Percentiles rank a stretch among this genome's conserved stretches.
Evolutionary conservation across 257 asterid genomes (phyloP).

Genomic region (Ajuga chamaepitys): DNA sequence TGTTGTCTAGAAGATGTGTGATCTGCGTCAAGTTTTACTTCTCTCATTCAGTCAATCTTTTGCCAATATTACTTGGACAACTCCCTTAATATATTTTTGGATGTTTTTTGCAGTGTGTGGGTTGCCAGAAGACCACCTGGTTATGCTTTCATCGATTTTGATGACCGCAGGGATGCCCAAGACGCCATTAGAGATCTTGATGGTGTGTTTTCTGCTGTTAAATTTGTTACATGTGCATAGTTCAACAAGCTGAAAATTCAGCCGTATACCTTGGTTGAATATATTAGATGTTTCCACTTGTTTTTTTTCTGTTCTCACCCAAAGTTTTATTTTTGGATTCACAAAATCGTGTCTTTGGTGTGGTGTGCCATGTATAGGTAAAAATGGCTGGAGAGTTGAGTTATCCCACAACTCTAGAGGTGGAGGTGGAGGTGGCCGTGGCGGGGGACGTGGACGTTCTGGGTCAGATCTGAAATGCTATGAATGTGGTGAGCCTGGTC

Average conservation of each 20-base stretch:
- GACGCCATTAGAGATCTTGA: constrained; percentile 86
- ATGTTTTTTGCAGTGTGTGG: constrained; percentile 66
- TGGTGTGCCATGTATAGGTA: constrained; percentile 37
- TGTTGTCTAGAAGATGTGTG: too few relatives aligned
- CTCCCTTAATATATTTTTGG: neutral
- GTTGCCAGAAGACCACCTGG: constrained; percentile 98
- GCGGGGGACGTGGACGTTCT: constrained; percentile 77
- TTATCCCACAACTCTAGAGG: constrained; percentile 86
- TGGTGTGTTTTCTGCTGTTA: constrained; percentile 30
- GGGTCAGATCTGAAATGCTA: constrained; percentile 91
- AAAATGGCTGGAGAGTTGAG: constrained; percentile 98
- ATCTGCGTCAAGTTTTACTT: too few relatives aligned
- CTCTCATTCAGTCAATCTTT: neutral
- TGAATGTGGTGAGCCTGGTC: constrained; percentile 96
- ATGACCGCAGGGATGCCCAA: constrained; percentile 84
- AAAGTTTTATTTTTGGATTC: too few relatives aligned
- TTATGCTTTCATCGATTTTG: constrained; percentile 87
- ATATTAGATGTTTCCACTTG: neutral
- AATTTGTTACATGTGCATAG: neutral
- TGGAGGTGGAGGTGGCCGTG: constrained; percentile 66
- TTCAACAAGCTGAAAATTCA: neutral
- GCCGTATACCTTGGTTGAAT: neutral
- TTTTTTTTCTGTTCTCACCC: neutral
- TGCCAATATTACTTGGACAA: neutral
- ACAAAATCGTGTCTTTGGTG: neutral